phyloP scores from a whole-genome alignment of 176 grass and related monocot genomes.

The Rhynchospora breviuscula region DNA sequence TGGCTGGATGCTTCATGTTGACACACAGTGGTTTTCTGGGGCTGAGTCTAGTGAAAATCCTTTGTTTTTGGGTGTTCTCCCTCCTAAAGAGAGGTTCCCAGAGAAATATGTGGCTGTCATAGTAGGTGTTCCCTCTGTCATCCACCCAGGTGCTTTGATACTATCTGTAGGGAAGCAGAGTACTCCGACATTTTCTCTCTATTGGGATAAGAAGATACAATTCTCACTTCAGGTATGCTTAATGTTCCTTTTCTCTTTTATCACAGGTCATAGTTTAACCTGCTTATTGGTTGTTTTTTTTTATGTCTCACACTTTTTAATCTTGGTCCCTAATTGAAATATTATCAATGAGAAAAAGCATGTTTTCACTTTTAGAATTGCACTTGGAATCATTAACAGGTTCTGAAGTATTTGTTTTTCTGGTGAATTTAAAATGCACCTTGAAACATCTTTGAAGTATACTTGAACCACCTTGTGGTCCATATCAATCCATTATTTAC shows the following conservation, averaged over 20 bases:
- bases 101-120: constrained; percentile 96
- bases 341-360: background rate
- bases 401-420: background rate
- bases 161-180: constrained; percentile 77
- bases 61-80: constrained; percentile 91
- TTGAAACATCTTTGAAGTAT: background rate
- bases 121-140: constrained; percentile 63
- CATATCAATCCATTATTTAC: background rate
- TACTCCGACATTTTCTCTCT: constrained; percentile 70
- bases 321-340: background rate
- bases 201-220: constrained; percentile 94
- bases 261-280: background rate
- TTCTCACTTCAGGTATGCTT: constrained; percentile 89
- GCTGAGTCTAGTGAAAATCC: constrained; percentile 92
- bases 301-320: background rate
- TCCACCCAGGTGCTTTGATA: constrained; percentile 90
- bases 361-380: background rate
- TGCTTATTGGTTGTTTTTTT: background rate
- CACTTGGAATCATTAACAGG: background rate
- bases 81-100: constrained; percentile 89
- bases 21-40: constrained; percentile 84
- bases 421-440: background rate
- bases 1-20: constrained; percentile 95
- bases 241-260: constrained; percentile 7
- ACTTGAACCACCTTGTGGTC: background rate